Evolutionary conservation across 495 filamentous ascomycete genomes (phyloP), one percentile per base, ranked within the genome.

Genomic region (Aspergillus steynii): DNA sequence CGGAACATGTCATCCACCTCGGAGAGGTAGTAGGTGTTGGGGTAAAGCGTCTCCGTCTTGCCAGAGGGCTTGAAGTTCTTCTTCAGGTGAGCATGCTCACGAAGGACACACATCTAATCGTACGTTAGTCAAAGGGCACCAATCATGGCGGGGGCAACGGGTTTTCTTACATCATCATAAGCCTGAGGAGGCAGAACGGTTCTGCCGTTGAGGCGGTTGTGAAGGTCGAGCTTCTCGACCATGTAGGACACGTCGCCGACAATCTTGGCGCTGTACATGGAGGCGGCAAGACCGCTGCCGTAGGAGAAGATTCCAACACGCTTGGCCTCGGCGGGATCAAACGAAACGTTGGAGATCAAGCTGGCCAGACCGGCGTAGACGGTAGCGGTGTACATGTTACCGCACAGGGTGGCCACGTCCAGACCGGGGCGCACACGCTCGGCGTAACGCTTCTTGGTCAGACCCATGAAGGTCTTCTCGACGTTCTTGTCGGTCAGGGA

Each of bases 311-410:
- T 78, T 62, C 81, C 95, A 66, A 99, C 83, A 58, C 91, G 86
- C 88, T 96, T 96, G 66, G 91, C 89, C 74, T 90, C 82, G 58
- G 93, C 82, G 31, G 82, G 78, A 53, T 86, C 86, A 70, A 85
- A 86, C 62, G 83, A 79, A 58, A 93, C 79, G 70, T 93, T 87
- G 75, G 83, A 82, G 63, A 99, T 71, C 60, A 98, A 72, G 66
- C 87, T 88, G 73, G 86, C 85, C 50, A 99, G 82, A 58, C 91
- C 92, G 60, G 87, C 88, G 81, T 93, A 99, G 65, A 99, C 90
- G 72, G 91, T 96, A 53, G 89, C 95, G 68, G 89, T 93, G 81
- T 99, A 99, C 96, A 97, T 99, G 85, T 99, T 99, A 76, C 95
- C 96, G 77, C 93, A 97, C 80, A 92, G 88, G 49, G 93, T 97